These are phyloP conservation scores for Boletus vermiculosoides DNA, from an alignment of 768 basidiomycete species.

Conservation along the genomic window DNA sequence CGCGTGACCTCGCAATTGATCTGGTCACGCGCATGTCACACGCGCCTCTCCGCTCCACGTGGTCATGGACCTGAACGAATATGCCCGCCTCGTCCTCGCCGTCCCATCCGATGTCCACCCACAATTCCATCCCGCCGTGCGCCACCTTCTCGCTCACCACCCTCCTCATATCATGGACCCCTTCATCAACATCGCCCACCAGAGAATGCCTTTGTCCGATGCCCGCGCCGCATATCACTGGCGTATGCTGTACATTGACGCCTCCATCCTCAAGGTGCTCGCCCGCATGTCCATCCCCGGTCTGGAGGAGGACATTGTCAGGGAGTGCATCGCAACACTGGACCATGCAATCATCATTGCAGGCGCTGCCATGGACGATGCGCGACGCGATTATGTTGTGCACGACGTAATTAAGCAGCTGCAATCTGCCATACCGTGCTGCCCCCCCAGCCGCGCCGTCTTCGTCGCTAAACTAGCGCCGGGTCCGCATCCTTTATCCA, in stretches of 20 bases:
- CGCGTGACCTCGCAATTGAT: conserved; percentile 40
- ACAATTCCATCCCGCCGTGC: background rate
- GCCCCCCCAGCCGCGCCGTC: conserved; percentile 6
- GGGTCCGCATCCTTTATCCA: conserved; percentile 1
- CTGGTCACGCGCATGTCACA: conserved; percentile 38
- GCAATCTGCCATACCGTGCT: conserved; percentile 41
- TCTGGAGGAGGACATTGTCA: conserved; percentile 24
- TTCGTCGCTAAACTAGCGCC: conserved; percentile 4
- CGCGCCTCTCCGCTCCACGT: background rate
- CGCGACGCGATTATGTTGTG: conserved; percentile 55
- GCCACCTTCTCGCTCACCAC: background rate
- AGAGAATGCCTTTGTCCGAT: conserved; percentile 44
- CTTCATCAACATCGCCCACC: conserved; percentile 49
- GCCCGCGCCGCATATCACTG: conserved; percentile 43
- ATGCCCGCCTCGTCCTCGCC: conserved; percentile 11
- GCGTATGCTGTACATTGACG: conserved; percentile 76
- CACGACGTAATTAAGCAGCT: conserved; percentile 58
- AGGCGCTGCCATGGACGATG: conserved; percentile 61
- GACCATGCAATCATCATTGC: conserved; percentile 85
- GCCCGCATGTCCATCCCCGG: conserved; percentile 26
- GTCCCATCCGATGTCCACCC: background rate
- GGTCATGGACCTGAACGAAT: background rate
- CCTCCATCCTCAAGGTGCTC: conserved; percentile 58
- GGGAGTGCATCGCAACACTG: conserved; percentile 55
- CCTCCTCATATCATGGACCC: conserved; percentile 22